Evolutionary conservation across 129 eudicot genomes (phyloP), one percentile per base, ranked within the genome.

Genomic region (Artemisia annua): DNA sequence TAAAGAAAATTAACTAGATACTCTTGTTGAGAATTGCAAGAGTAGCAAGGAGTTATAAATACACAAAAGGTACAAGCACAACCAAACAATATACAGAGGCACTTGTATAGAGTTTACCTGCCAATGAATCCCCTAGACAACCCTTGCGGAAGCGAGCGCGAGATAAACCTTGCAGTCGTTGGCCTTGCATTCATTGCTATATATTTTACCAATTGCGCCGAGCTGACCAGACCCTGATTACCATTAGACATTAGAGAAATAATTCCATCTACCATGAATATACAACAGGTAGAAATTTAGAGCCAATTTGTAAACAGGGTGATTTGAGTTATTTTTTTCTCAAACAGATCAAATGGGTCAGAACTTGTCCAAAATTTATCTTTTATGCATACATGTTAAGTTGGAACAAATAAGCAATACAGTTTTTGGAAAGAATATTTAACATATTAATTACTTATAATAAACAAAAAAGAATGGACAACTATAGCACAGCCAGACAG

Each of bases 161-260:
- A 86, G 22, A 95, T 86, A 54, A 89, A 72, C 78, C 99, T 87
- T 30, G 86, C 82, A 48, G 88, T 83, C 20, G 93, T 95, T 59
- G 99, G 99, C 73, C 99, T 83, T 51, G 96, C 97, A 86, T 90
- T 88, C 52, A 86, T 95, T 77, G 94, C 94, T 39, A 95, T 83
- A 82, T 84, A 95, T 78, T 70, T 95, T 52, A 88, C 97, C 88
- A 95, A 75, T 70, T 90, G 99, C 15, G 99, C 96, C 20, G 97
- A 87, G 78, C 99, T 95, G 24, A 90, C 94, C 85, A 90, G 78
- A 59, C 98, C 98, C 98, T 94, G 59, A 32, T 69, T n/a, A 76
- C 56, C 46, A 58, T 39, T 55, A 46, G 28, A 62, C 17, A 58
- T 88, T 55, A 76, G 70, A 69, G n/a, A 54, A 19, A 68, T 12